These are phyloP conservation scores for Pythium brachiatum DNA, from an alignment of 352 stramenopile genomes.

Conservation along the genomic window DNA sequence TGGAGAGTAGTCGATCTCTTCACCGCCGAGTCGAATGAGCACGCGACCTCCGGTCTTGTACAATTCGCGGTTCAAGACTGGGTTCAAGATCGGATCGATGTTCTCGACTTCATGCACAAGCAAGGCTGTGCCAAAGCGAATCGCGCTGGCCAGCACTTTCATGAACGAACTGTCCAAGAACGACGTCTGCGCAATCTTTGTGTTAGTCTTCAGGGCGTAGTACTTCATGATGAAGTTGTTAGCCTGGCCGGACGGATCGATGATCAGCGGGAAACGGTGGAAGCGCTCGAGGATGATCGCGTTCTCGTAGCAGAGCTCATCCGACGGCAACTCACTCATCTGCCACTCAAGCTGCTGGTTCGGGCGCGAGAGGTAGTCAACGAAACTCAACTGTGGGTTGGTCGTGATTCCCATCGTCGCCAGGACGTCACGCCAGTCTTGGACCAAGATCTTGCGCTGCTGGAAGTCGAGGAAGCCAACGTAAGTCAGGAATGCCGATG, in stretches of 20 bases:
- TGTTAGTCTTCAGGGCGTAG: conserved; percentile 88
- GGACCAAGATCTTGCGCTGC: conserved; percentile 91
- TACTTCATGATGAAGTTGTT: conserved; percentile 99
- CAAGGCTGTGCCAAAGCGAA: conserved; percentile 98
- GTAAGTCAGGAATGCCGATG: conserved; percentile 98
- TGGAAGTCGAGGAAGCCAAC: conserved; percentile 98
- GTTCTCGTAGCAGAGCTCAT: conserved; percentile 99
- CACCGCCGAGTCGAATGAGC: conserved; percentile 96
- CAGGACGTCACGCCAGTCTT: conserved; percentile 95
- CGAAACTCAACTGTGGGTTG: conserved; percentile 84
- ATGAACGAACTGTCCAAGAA: conserved; percentile 99
- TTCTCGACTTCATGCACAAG: conserved; percentile 99
- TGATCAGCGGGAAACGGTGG: conserved; percentile 97
- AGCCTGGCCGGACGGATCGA: conserved; percentile 98
- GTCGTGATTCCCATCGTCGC: conserved; percentile 90
- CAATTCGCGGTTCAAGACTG: conserved; percentile 98
- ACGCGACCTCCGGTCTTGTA: conserved; percentile 98
- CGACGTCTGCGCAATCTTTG: conserved; percentile 97
- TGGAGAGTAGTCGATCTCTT: conserved; percentile 99
- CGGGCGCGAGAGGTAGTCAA: conserved; percentile 96
- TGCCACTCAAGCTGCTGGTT: conserved; percentile 95
- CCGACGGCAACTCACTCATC: conserved; percentile 94
- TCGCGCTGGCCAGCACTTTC: conserved; percentile 99
- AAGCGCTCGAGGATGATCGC: conserved; percentile 98
- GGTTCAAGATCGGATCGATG: conserved; percentile 99